Conservation (phyloP, 2,329 filamentous ascomycete genomes). For the Aspergillus awamori region DNA sequence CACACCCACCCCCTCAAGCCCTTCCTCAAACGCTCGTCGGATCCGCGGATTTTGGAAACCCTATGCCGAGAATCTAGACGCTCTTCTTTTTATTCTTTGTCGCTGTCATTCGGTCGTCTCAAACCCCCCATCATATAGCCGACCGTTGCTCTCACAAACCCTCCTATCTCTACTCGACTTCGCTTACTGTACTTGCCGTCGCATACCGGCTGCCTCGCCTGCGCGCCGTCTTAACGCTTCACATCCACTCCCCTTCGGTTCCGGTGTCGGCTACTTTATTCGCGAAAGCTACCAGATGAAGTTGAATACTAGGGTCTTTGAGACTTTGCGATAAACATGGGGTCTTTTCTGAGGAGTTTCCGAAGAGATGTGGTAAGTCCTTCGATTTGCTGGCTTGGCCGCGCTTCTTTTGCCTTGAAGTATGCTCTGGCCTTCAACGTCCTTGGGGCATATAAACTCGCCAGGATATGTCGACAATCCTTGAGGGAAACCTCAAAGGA, state of each 20-base stretch:
- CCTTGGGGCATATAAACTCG: neutral
- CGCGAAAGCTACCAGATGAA: constrained; percentile 32
- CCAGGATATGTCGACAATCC: neutral
- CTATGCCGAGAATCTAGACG: constrained; percentile 15
- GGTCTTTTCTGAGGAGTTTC: constrained; percentile 45
- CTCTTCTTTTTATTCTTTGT: constrained; percentile 1
- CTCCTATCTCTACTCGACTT: constrained; percentile 4
- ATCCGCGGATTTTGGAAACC: constrained; percentile 19
- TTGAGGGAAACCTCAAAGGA: neutral
- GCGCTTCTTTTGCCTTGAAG: constrained; percentile 3
- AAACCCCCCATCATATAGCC: neutral
- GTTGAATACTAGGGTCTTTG: constrained; percentile 26
- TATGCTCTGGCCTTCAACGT: neutral
- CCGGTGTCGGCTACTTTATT: constrained; percentile 23
- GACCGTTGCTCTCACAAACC: constrained; percentile 7
- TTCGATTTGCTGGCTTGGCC: constrained; percentile 14
- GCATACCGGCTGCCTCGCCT: constrained; percentile 16
- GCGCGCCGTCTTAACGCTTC: constrained; percentile 16
- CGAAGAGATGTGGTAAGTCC: constrained; percentile 43
- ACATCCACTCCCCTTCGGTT: constrained; percentile 19
- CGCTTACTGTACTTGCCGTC: constrained; percentile 8
- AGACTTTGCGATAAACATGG: constrained; percentile 39
- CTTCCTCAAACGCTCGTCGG: constrained; percentile 12
- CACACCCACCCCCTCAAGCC: constrained; percentile 12
- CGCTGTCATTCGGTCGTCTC: constrained; percentile 6